Evolutionary conservation across 345 rosid genomes (phyloP).

Genomic region (Combretum micranthum): DNA sequence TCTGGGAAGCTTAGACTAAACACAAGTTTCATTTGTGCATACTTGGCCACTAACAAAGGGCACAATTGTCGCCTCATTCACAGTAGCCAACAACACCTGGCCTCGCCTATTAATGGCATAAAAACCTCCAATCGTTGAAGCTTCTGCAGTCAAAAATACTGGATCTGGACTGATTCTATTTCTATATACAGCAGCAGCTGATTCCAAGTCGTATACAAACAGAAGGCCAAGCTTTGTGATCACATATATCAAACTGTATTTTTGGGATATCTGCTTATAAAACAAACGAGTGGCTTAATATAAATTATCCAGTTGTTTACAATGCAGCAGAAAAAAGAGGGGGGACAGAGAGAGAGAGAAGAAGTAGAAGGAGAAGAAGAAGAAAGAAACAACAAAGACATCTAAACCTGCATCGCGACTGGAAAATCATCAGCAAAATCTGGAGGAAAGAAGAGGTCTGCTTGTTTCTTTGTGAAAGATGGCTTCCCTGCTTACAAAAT

Average conservation of each 20-base stretch:
- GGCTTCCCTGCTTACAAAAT: constrained; percentile 61
- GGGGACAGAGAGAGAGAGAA: no score
- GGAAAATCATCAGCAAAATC: constrained; percentile 99
- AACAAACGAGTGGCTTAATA: constrained; percentile 10
- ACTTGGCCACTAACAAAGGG: constrained; percentile 99
- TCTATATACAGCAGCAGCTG: constrained; percentile 80
- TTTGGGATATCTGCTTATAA: constrained; percentile 81
- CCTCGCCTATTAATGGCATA: constrained; percentile 91
- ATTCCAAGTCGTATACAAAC: constrained; percentile 95
- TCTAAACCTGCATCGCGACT: constrained; percentile 91
- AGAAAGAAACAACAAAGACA: neutral
- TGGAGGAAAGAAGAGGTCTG: constrained; percentile 98
- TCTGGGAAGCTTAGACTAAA: no score
- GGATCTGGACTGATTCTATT: constrained; percentile 97
- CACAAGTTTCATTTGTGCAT: neutral
- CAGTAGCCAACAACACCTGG: constrained; percentile 80
- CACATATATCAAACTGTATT: constrained; percentile 80
- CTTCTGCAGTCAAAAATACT: constrained; percentile 88
- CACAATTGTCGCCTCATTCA: constrained; percentile 89
- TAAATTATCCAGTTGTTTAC: neutral
- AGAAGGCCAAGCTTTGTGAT: constrained; percentile 96
- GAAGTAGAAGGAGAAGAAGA: neutral
- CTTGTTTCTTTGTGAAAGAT: constrained; percentile 89
- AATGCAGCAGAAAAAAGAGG: no score
- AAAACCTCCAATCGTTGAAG: constrained; percentile 79